Evolutionary conservation across 2,329 filamentous ascomycete genomes (phyloP).

Genomic region (Zasmidium citrigriseum): DNA sequence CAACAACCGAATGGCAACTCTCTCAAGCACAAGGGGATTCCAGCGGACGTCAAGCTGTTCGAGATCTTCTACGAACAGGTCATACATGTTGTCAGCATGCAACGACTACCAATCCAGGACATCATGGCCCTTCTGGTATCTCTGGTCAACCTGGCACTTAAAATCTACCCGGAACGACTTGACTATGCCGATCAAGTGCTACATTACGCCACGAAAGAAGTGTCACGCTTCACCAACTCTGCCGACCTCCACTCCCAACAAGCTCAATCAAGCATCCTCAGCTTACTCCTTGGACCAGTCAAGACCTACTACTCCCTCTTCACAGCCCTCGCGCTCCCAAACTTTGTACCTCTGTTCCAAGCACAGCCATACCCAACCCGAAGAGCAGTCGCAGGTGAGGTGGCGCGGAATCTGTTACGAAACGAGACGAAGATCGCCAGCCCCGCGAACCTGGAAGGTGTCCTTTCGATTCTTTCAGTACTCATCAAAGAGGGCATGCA

Average conservation of each 20-base stretch:
- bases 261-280: constrained; percentile 85
- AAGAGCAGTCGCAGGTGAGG: constrained; percentile 85
- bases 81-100: constrained; percentile 86
- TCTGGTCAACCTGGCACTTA: constrained; percentile 86
- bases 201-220: constrained; percentile 83
- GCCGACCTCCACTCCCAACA: constrained; percentile 88
- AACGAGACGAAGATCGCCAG: constrained; percentile 80
- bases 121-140: constrained; percentile 94
- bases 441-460: constrained; percentile 78
- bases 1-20: constrained; percentile 43
- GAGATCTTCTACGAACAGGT: constrained; percentile 98
- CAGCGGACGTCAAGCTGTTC: constrained; percentile 82
- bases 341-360: constrained; percentile 85
- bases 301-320: constrained; percentile 91
- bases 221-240: constrained; percentile 85
- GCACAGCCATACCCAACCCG: constrained; percentile 91
- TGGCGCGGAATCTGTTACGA: constrained; percentile 78
- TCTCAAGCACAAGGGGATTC: constrained; percentile 59
- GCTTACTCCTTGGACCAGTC: constrained; percentile 85
- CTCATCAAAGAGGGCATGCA: constrained; percentile 92
- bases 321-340: constrained; percentile 90
- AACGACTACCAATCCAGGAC: constrained; percentile 89
- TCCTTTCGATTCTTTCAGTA: constrained; percentile 84
- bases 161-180: constrained; percentile 88
- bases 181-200: constrained; percentile 96